Evolutionary conservation across 352 stramenopile species (phyloP).

Genomic region (Phytophthora boehmeriae): DNA sequence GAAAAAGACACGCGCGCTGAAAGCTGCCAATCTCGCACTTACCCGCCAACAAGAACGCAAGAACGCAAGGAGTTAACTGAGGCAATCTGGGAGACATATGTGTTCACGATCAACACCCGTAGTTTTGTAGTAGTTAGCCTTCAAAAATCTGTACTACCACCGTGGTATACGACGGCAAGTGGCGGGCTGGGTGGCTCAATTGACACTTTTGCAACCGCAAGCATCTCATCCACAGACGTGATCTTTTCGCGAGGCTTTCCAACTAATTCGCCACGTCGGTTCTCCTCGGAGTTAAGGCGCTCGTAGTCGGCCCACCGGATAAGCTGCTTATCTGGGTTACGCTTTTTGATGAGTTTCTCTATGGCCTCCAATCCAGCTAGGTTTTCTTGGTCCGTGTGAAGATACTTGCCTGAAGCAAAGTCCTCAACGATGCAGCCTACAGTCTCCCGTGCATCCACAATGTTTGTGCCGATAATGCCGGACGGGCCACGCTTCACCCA

Average conservation of each 20-base stretch:
- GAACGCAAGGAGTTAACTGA: background rate
- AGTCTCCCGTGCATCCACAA: slow-evolving; percentile 96
- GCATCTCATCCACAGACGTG: slow-evolving; percentile 80
- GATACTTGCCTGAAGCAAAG: slow-evolving; percentile 52
- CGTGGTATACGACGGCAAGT: background rate
- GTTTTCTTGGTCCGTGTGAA: slow-evolving; percentile 33
- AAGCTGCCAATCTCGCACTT: slow-evolving; percentile 47
- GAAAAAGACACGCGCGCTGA: slow-evolving; percentile 52
- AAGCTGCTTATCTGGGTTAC: slow-evolving; percentile 65
- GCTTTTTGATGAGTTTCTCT: slow-evolving; percentile 48
- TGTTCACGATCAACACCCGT: background rate
- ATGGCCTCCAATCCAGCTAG: slow-evolving; percentile 50
- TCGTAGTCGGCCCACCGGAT: slow-evolving; percentile 74
- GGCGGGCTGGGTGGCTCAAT: slow-evolving; percentile 9
- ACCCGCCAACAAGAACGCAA: slow-evolving; percentile 39
- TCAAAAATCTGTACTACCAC: too few species aligned
- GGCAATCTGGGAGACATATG: too few species aligned
- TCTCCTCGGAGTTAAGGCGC: slow-evolving; percentile 67
- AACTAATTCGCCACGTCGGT: slow-evolving; percentile 48
- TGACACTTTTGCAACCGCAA: slow-evolving; percentile 41
- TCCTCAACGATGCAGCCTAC: slow-evolving; percentile 94
- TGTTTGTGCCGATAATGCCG: slow-evolving; percentile 99
- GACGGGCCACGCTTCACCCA: slow-evolving; percentile 98
- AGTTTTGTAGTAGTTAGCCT: too few species aligned
- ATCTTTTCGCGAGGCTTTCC: slow-evolving; percentile 87